Base-by-base conservation (phyloP, 2,329 filamentous ascomycete species). In the Alternaria longipes region DNA sequence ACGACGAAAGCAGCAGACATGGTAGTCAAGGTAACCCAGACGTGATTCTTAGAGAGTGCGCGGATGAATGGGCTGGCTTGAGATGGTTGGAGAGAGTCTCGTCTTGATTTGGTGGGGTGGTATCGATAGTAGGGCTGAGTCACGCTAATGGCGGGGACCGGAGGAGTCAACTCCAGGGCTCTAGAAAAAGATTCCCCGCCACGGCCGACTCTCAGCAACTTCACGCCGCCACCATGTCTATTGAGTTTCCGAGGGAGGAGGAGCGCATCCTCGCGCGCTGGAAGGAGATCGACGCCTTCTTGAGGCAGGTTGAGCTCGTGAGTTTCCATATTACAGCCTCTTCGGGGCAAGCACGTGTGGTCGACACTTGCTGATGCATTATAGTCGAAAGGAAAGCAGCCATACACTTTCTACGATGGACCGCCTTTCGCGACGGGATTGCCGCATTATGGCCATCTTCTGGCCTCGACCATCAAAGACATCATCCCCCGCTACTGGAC, bases 401-500 rank as follows among this genome's bases (percentile, higher is more conserved):
- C 89, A 55, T 99, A 97, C 78, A 97, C 93, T 58, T 99, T 99
- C 82, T 98, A 97, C 83, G 76, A 97, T 90, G 68, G 90, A 56
- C 85, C 85, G 44, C 83, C 82, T 2, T 84, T 85, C 68, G 81
- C 82, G 20, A 84, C 82, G 7, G 86, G 87, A 38, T 83, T 87
- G 61, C 87, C 87, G 42, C 89, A 91, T 78, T 90, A 91, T 72
- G 87, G 90, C 59, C 93, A 97, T 80, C 82, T 97, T 54, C 85
- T 97, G 68, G 91, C 94, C 38, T 97, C 93, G 20, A 97, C 94
- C 51, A 97, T 97, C 83, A 97, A 98, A 81, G 94, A 97, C 79
- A 95, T 97, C 62, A 97, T 98, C 68, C 93, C 94, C 8, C 86
- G 94, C 70, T 98, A 97, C 80, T 97, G 94, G 93, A 93, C 93